These are phyloP conservation scores for Penstemon davidsonii DNA, from an alignment of 257 asterid genomes.

Conservation along the genomic window DNA sequence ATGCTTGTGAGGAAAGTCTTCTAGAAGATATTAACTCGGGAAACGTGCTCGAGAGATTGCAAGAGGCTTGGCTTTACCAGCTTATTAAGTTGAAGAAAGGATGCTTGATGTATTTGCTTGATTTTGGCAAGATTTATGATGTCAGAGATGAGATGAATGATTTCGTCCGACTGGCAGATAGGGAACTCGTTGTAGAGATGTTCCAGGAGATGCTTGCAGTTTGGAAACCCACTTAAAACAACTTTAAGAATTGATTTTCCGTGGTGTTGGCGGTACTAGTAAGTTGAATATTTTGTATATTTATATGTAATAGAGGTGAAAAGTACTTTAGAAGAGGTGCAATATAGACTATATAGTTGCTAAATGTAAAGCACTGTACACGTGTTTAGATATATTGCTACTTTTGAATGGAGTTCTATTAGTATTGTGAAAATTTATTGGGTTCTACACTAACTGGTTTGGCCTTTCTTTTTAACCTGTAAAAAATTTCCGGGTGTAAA, in stretches of 20 bases:
- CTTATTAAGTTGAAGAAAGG: slow-evolving; percentile 78
- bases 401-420: too few species aligned
- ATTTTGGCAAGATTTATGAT: slow-evolving; percentile 88
- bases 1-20: slow-evolving; percentile 87
- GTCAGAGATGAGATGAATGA: slow-evolving; percentile 70
- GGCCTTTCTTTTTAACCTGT: too few species aligned
- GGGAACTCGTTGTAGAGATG: slow-evolving; percentile 83
- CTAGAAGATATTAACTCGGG: slow-evolving; percentile 79
- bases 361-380: not conserved
- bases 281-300: not conserved
- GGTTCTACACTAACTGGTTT: too few species aligned
- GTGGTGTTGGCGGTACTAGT: not conserved
- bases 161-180: slow-evolving; percentile 68
- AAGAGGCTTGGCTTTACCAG: slow-evolving; percentile 94
- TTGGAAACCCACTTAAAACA: slow-evolving; percentile 64
- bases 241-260: not conserved
- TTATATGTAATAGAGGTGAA: not conserved
- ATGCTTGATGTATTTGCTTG: slow-evolving; percentile 80
- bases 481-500: too few species aligned
- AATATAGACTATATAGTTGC: not conserved
- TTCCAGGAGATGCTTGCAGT: slow-evolving; percentile 77
- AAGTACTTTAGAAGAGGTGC: not conserved
- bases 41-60: slow-evolving; percentile 90
- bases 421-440: too few species aligned
- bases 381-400: too few species aligned